These are phyloP conservation scores for Hypoxylon sp. DNA, from an alignment of 2,329 filamentous ascomycete genomes.

Conservation along the genomic window DNA sequence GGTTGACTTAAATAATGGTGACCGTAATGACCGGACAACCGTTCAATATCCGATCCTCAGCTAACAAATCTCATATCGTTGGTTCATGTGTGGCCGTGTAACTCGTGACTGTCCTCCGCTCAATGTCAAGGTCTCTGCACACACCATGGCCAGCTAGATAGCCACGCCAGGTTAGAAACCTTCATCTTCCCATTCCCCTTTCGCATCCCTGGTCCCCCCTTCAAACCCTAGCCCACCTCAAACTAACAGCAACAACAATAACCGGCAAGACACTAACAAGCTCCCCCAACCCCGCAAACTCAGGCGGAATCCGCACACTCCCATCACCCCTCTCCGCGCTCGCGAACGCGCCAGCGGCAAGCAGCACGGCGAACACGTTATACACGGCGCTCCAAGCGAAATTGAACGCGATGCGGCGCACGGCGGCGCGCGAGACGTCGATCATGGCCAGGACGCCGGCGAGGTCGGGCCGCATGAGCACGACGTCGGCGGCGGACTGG, in stretches of 20 bases:
- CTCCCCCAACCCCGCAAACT: conserved; percentile 73
- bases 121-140: neutral
- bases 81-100: neutral
- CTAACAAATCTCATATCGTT: neutral
- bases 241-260: conserved; percentile 68
- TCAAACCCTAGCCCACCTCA: conserved; percentile 60
- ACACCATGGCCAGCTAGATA: neutral
- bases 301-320: conserved; percentile 61
- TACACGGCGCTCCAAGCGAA: conserved; percentile 80
- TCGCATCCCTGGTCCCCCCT: neutral
- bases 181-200: neutral
- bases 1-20: neutral
- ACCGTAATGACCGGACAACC: neutral
- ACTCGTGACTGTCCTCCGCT: neutral
- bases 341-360: conserved; percentile 77
- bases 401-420: conserved; percentile 73
- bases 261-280: conserved; percentile 82
- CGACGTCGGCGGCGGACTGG: conserved; percentile 76
- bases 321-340: conserved; percentile 52
- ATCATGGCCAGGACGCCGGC: conserved; percentile 71
- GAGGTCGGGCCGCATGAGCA: conserved; percentile 73
- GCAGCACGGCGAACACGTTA: conserved; percentile 76
- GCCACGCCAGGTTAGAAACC: neutral
- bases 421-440: conserved; percentile 63
- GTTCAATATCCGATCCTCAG: neutral